These are phyloP conservation scores for Allomyces macrogynus DNA, from an alignment of 192 early-diverging fungal species.

Conservation along the genomic window DNA sequence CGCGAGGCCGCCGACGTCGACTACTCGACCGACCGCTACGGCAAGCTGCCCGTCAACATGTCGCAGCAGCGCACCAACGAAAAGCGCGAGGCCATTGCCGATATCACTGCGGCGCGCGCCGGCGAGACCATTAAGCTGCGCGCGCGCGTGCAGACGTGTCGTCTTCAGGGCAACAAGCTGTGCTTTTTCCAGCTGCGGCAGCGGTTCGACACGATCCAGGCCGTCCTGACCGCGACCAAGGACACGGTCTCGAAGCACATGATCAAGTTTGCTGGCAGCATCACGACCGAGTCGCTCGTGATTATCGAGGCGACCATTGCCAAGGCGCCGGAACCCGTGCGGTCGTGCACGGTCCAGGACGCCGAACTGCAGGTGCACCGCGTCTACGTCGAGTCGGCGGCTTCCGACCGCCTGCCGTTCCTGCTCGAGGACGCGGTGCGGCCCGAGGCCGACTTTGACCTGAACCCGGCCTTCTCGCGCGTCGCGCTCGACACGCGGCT, in stretches of 20 bases:
- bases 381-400: conserved; percentile 50
- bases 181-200: conserved; percentile 85
- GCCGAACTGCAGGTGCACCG: conserved; percentile 65
- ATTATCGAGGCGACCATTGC: conserved; percentile 60
- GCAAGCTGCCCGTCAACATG: conserved; percentile 68
- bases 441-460: conserved; percentile 58
- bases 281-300: conserved; percentile 76
- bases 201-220: conserved; percentile 71
- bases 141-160: conserved; percentile 77
- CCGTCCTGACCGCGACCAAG: conserved; percentile 49
- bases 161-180: conserved; percentile 67
- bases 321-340: conserved; percentile 60
- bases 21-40: conserved; percentile 66
- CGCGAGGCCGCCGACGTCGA: conserved; percentile 43
- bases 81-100: conserved; percentile 40
- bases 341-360: conserved; percentile 78
- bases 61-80: conserved; percentile 52
- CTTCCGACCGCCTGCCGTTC: conserved; percentile 64
- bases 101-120: conserved; percentile 34
- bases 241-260: conserved; percentile 76
- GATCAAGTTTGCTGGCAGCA: conserved; percentile 73
- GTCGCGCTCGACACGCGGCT: conserved; percentile 82
- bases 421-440: conserved; percentile 76
- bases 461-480: conserved; percentile 40
- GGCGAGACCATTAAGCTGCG: conserved; percentile 64